These are phyloP conservation scores for Thecaphora frezii DNA, from an alignment of 1,284 basidiomycete genomes.

Conservation along the genomic window DNA sequence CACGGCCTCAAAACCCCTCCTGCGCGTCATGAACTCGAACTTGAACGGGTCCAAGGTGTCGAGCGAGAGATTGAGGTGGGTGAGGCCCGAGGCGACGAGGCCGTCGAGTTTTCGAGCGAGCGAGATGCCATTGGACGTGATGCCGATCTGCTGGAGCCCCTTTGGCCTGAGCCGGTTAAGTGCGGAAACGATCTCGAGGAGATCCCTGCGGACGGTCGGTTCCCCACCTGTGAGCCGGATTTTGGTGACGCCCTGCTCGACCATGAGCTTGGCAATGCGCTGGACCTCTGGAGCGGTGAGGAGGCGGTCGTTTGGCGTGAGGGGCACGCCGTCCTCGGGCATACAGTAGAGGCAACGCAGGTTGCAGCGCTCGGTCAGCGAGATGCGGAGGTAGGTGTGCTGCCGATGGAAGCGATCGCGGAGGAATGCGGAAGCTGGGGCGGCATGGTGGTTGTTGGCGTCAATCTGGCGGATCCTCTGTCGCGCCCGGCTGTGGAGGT, in stretches of 20 bases:
- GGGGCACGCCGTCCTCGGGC: constrained; percentile 76
- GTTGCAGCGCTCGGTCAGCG: constrained; percentile 83
- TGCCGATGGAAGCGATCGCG: constrained; percentile 37
- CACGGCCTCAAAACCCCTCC: constrained; percentile 71
- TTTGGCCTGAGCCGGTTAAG: constrained; percentile 50
- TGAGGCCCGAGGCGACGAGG: constrained; percentile 72
- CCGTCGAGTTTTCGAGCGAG: constrained; percentile 72
- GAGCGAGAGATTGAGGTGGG: constrained; percentile 72
- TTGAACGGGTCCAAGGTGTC: constrained; percentile 85
- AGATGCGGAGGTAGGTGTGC: constrained; percentile 82
- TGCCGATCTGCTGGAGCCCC: constrained; percentile 76
- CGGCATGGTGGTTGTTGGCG: background rate
- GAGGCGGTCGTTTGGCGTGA: constrained; percentile 71
- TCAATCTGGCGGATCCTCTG: constrained; percentile 27
- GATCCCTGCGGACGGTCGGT: constrained; percentile 78
- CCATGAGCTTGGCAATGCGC: constrained; percentile 72
- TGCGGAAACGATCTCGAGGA: constrained; percentile 68
- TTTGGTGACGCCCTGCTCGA: constrained; percentile 75
- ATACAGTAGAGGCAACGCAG: constrained; percentile 88
- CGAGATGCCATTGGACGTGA: constrained; percentile 81
- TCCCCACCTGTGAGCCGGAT: constrained; percentile 86
- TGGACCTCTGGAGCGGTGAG: constrained; percentile 76
- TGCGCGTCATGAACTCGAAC: constrained; percentile 80
- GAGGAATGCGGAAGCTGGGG: constrained; percentile 18
- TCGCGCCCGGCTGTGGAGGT: constrained; percentile 13